These are phyloP conservation scores for Hydrangea macrophylla DNA, from an alignment of 148 eudicot genomes.

Conservation along the genomic window DNA sequence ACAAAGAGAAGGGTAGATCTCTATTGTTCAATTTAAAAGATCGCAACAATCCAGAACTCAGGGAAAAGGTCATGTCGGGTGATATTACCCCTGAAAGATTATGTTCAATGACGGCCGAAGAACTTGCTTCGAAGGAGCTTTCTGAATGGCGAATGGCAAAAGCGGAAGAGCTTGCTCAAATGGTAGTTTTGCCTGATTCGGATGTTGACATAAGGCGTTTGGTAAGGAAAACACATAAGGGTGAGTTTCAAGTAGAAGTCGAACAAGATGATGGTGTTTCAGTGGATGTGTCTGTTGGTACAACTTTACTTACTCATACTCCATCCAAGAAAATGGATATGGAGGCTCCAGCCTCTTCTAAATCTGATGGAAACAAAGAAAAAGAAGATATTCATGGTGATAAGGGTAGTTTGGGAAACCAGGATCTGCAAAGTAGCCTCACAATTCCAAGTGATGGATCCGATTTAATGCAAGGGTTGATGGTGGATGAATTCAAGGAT, in stretches of 20 bases:
- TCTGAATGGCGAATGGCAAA: constrained; percentile 96
- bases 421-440: constrained; percentile 45
- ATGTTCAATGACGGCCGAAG: constrained; percentile 97
- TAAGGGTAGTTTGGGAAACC: constrained; percentile 28
- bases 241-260: constrained; percentile 84
- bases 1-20: constrained; percentile 92
- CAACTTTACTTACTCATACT: constrained; percentile 22
- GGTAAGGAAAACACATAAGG: constrained; percentile 98
- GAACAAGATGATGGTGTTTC: constrained; percentile 56
- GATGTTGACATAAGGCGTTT: constrained; percentile 72
- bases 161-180: constrained; percentile 76
- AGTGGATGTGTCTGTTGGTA: constrained; percentile 49
- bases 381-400: constrained; percentile 25
- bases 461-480: constrained; percentile 87
- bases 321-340: constrained; percentile 25
- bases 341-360: constrained; percentile 18
- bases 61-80: constrained; percentile 89
- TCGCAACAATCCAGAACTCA: constrained; percentile 77
- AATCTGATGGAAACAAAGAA: constrained; percentile 24
- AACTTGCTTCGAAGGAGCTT: constrained; percentile 95
- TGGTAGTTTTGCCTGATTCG: constrained; percentile 83
- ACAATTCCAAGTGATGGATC: constrained; percentile 76
- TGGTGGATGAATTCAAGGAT: constrained; percentile 83
- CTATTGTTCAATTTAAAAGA: constrained; percentile 89
- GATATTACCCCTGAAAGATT: constrained; percentile 73